Evolutionary conservation across 345 rosid species (phyloP), one percentile per base, ranked within the genome.

Genomic region (Trapa bicornis): DNA sequence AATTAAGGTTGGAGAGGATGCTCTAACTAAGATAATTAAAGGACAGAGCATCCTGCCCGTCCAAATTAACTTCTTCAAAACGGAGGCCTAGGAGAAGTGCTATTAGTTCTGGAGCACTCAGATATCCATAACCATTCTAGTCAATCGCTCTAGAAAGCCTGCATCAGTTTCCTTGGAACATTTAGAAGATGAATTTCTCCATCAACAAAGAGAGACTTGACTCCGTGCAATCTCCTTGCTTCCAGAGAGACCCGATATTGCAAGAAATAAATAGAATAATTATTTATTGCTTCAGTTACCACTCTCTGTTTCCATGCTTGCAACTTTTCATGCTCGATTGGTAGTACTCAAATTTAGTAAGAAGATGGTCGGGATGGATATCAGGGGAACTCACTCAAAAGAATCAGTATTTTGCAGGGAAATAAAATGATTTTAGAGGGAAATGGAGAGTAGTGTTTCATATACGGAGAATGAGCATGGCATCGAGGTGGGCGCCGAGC

Each of bases 401-500:
- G 12, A 50, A 13, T 54, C 60, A 2, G 32, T 11, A 54, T 54
- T 22, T 54, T 5, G 32, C 17, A 8, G 35, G 35, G 35, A n/a
- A 16, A 64, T 4, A 65, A 41, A 14, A 1, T 22, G 14, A 16
- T 10, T 5, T 50, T 3, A 50, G 3, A 16, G 54, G 12, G 1
- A 22, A 54, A 4, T 41, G 60, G 60, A 2, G 14, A 45, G 6
- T 41, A 22, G 29, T 22, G 29, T 15, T n/a, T 42, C 5, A 47
- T 79, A 39, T 80, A 93, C 99, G 96, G 32, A 91, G 79, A 66
- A 93, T 93, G 65, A 93, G 92, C 97, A 93, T 86, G 70, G 99
- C 99, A 64, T 93, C 99, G 0, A 97, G 99, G 50, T 90, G 92
- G 0, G 99, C 99, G 0, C 99, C 99, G 5, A 93, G 99, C 0